Evolutionary conservation across 345 rosid genomes (phyloP).

Genomic region (Diplotaxis tenuifolia): DNA sequence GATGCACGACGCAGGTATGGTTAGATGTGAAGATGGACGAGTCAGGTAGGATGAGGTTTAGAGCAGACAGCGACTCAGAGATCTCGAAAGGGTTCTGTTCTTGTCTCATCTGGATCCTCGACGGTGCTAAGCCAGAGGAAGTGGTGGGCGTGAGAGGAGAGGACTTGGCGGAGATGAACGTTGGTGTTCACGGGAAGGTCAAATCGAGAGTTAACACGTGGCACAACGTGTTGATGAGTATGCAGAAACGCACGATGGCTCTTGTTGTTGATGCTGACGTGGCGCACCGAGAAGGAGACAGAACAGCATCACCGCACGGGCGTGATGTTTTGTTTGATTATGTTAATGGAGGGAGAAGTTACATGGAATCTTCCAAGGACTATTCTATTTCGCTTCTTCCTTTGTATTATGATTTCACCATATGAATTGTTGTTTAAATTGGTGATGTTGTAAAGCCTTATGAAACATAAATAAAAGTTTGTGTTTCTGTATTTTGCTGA

Average conservation of each 20-base stretch:
- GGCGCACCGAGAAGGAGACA: conserved; percentile 13
- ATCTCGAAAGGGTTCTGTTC: conserved; percentile 74
- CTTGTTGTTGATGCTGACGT: conserved; percentile 34
- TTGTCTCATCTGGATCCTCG: conserved; percentile 73
- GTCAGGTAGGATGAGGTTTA: conserved; percentile 59
- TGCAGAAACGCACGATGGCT: conserved; percentile 57
- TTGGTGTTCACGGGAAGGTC: conserved; percentile 59
- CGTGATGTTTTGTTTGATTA: conserved; percentile 2
- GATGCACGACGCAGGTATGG: conserved; percentile 95
- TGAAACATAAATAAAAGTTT: conserved; percentile 34
- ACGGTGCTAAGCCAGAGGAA: conserved; percentile 79
- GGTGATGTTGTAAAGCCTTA: conserved; percentile 6
- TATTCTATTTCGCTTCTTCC: conserved; percentile 32
- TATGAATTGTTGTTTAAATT: conserved; percentile 8
- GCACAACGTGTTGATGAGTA: conserved; percentile 63
- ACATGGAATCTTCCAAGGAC: conserved; percentile 23
- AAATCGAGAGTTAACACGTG: conserved; percentile 82
- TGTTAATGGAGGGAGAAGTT: conserved; percentile 26
- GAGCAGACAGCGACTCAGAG: conserved; percentile 89
- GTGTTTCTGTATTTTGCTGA: conserved; percentile 7
- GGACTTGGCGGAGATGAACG: conserved; percentile 70
- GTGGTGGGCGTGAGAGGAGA: conserved; percentile 60
- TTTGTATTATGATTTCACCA: conserved; percentile 33
- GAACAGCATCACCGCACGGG: background rate
- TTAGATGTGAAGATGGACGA: conserved; percentile 53